phyloP scores from a whole-genome alignment of 2,329 filamentous ascomycete genomes.

The Aspergillus candidus region DNA sequence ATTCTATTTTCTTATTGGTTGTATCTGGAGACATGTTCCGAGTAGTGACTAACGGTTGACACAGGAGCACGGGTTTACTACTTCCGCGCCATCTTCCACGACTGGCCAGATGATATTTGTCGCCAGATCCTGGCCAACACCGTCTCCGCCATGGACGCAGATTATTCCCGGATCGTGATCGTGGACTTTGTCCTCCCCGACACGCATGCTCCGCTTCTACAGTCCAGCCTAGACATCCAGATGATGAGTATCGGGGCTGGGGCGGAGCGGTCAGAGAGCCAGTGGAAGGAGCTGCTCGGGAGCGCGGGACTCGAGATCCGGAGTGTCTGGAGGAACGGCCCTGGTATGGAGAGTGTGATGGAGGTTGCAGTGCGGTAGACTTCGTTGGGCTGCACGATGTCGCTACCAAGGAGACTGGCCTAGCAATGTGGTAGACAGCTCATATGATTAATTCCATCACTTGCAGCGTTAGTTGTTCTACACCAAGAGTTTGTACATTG shows the following conservation, averaged over 20 bases:
- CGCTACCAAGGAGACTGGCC: too few species aligned
- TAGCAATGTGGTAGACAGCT: too few species aligned
- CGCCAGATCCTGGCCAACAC: slow-evolving; percentile 29
- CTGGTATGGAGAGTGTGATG: slow-evolving; percentile 26
- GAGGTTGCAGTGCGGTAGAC: slow-evolving; percentile 17
- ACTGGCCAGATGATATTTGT: slow-evolving; percentile 32
- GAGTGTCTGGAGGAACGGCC: slow-evolving; percentile 22
- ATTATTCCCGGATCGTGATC: slow-evolving; percentile 30
- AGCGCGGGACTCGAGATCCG: slow-evolving; percentile 25
- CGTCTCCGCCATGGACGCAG: slow-evolving; percentile 24
- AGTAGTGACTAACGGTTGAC: not conserved
- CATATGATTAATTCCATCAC: too few species aligned
- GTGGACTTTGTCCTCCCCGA: slow-evolving; percentile 32
- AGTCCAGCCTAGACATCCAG: slow-evolving; percentile 30
- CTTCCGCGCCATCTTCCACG: slow-evolving; percentile 34
- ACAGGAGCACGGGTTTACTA: slow-evolving; percentile 32
- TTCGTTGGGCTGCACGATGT: too few species aligned
- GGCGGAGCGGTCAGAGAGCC: slow-evolving; percentile 27
- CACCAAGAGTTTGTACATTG: too few species aligned
- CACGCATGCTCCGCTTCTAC: slow-evolving; percentile 21
- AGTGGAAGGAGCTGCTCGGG: slow-evolving; percentile 27
- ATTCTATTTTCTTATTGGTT: not conserved
- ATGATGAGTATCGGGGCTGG: slow-evolving; percentile 36
- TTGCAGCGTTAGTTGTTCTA: too few species aligned
- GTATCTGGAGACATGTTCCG: not conserved